Conservation (phyloP, 2,329 filamentous ascomycete genomes). For the Tolypocladium tropicale region DNA sequence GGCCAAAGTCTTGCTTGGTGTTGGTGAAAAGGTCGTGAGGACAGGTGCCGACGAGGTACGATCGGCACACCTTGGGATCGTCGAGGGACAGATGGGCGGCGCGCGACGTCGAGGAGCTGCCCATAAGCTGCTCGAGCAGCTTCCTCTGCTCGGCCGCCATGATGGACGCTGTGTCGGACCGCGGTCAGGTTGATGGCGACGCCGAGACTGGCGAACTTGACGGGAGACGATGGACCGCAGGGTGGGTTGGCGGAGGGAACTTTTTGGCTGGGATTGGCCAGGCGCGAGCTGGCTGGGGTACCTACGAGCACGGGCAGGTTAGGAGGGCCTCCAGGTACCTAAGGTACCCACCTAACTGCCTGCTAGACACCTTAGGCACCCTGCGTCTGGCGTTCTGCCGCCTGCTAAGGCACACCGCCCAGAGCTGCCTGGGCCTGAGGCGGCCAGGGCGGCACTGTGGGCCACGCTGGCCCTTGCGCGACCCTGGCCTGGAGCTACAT, state of each 20-base stretch:
- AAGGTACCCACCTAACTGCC: too few species aligned
- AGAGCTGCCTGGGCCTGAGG: not conserved
- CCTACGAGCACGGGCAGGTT: too few species aligned
- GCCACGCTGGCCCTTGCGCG: not conserved
- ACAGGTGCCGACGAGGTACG: slow-evolving; percentile 86
- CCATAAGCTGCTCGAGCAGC: slow-evolving; percentile 96
- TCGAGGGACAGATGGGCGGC: slow-evolving; percentile 77
- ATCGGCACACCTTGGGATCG: slow-evolving; percentile 89
- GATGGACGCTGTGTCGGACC: slow-evolving; percentile 8
- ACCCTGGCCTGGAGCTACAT: not conserved
- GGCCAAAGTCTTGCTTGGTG: slow-evolving; percentile 91
- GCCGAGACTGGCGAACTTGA: not conserved
- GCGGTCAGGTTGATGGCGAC: not conserved
- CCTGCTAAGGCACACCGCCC: not conserved
- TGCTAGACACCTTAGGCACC: too few species aligned
- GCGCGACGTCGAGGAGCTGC: slow-evolving; percentile 61
- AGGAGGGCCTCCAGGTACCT: too few species aligned
- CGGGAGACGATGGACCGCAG: not conserved
- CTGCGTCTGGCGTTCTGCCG: not conserved
- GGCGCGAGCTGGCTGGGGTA: not conserved
- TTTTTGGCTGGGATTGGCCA: not conserved
- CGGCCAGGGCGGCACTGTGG: not conserved
- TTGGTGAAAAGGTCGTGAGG: slow-evolving; percentile 99
- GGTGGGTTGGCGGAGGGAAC: not conserved
- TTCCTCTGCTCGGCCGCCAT: slow-evolving; percentile 98